Base-by-base conservation (phyloP, 164 flowering plant genomes). In the Kingdonia uniflora region DNA sequence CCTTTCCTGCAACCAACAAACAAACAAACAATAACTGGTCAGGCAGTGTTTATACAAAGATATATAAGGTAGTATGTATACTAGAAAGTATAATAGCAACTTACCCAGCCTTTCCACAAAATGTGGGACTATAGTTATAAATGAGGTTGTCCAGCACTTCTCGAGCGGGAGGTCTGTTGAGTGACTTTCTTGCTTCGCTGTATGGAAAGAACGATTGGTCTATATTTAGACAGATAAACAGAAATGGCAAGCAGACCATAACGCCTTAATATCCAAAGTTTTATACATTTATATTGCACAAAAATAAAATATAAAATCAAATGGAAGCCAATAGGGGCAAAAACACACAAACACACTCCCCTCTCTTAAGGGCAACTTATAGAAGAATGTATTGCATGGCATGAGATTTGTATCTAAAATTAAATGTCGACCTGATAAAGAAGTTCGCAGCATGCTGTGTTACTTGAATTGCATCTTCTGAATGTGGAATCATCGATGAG, bases 171-270 rank as follows among this genome's bases (percentile, higher is more conserved):
- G 99, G 92, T 61, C 92, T 71, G 74, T 84, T 92, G 33, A 59
- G 43, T 14, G 99, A 92, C 63, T 80, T 88, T 69, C 97, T 76
- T 8, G 97, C 85, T 72, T 92, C 95, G 51, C 99, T 92, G 86
- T 69, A 75, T 12, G 48, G 15, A 56, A 48, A 42, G 20, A 5
- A 24, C 6, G 13, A 47, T 29, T 29, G 8, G 6, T 8, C 35
- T 8, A 41, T 5, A 16, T 41, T 41, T 41, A 41, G 17, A 41
- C 4, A 41, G 17, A 14, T 41, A 41, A 14, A 41, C 4, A 41
- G 17, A 14, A 4, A 41, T 41, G 44, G 15, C 17, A 16, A 41
- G 44, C 15, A 41, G 44, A 16, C 4, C 11, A 3, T 41, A n/a
- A 41, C 44, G 35, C 8, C 35, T 29, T 4, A 29, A 29, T 29